Base-by-base conservation (phyloP, 73 alveolate species). In the Blepharisma japonicum region DNA sequence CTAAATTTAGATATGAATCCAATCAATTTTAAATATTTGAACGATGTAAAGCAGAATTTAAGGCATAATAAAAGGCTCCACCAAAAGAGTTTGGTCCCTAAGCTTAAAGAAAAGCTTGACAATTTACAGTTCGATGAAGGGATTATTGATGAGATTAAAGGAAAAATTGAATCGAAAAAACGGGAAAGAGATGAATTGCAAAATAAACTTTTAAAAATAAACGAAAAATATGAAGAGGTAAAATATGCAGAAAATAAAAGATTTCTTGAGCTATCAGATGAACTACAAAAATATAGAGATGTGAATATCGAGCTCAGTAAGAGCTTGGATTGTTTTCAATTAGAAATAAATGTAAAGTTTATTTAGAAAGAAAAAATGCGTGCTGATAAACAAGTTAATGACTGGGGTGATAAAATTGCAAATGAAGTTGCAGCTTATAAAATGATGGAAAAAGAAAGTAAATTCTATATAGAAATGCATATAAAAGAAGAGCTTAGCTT, bases 11-110 rank as follows among this genome's bases (percentile, higher is more conserved):
- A 61, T 39, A 14, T 61, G 47, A 61, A 61, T 48, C 23, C 74
- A 25, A 39, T 61, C 23, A 39, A n/a, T 20, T 61, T 61, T 8
- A 61, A 39, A 14, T 61, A 14, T 61, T n/a, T 61, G 38, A 14
- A 18, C 47, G 23, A 61, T 61, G 23, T 61, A 1, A 61, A 61
- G 23, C 74, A 61, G 11, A 70, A 38, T 42, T 70, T 70, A 38
- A 70, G n/a, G 5, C 14, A 74, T 25, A 74, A 74, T 23, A 45
- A 49, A 53, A 53, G 14, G n/a, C 14, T 70, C 68, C 56, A 51
- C 78, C 53, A 72, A 72, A 45, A 45, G 42, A 79, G 27, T 27
- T 18, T 45, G 45, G 18, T 45, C 53, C 82, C 82, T 18, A 72
- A 48, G 45, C 78, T 56, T 25, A 21, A 53, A 6, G 9, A 14